Base-by-base conservation (phyloP, 306 rosid species). In the Oxytropis ochrocephala region DNA sequence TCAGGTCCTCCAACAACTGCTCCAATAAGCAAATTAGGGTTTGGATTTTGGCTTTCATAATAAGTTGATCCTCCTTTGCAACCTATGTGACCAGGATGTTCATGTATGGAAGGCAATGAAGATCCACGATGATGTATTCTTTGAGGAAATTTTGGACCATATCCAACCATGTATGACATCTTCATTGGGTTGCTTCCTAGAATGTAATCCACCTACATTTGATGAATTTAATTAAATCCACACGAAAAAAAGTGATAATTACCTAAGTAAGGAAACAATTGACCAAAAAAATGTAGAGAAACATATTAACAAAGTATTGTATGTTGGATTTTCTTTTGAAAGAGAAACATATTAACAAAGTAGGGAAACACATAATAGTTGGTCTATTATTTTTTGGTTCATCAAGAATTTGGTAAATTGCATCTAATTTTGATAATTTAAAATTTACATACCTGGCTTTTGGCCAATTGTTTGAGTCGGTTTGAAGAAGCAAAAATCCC, bases 151-250 rank as follows among this genome's bases (percentile, higher is more conserved):
- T 81, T 83, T 39, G 18, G 11, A n/a, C 91, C 83, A 24, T 75
- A 83, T 54, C 95, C 95, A 33, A 83, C 87, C 95, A 83, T 88
- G 75, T 88, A 88, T 16, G 95, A 85, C 89, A 85, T 85, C 0
- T 58, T 62, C 75, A 75, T 5, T 36, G 95, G 95, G 63, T 88
- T 85, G 46, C 70, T 78, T 48, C 91, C 87, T 8, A 88, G 63
- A 53, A 83, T 79, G 77, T 88, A 88, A 73, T 88, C 95, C 57
- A 78, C 88, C 95, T 88, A 5, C n/a, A n/a, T n/a, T n/a, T n/a
- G n/a, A 35, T 38, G 10, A 38, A 38, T 2, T 8, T 14, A 0
- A 27, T 21, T 21, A 21, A 21, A 1, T 21, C 2, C 2, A 1
- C 27, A 1, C 2, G 27, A 21, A 21, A 21, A 21, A 21, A 21